Conservation (phyloP, 108 stramenopile species). For the Pinguiococcus pyrenoidosus region DNA sequence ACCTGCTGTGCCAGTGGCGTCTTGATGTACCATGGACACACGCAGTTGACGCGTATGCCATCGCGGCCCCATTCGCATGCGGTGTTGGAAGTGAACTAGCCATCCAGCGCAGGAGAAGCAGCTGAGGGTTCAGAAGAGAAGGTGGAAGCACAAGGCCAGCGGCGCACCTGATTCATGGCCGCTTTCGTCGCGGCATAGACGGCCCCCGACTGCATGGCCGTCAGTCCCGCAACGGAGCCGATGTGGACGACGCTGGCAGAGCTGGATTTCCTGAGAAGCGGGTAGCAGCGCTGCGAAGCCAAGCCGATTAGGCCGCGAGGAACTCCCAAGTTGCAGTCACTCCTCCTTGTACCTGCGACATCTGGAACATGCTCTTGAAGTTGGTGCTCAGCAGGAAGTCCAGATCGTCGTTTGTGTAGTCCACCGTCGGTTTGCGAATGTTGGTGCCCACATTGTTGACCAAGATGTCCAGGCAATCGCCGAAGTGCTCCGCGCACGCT, state of each 20-base stretch:
- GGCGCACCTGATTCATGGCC: slow-evolving; percentile 88
- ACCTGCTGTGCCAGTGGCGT: slow-evolving; percentile 54
- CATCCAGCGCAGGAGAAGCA: no score
- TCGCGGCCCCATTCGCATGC: slow-evolving; percentile 75
- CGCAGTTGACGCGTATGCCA: slow-evolving; percentile 52
- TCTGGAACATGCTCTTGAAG: slow-evolving; percentile 51
- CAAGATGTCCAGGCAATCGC: slow-evolving; percentile 56
- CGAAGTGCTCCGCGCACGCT: slow-evolving; percentile 15
- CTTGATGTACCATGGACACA: slow-evolving; percentile 29
- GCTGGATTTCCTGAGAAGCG: slow-evolving; percentile 26
- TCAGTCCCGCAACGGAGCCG: slow-evolving; percentile 76
- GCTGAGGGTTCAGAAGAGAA: no score
- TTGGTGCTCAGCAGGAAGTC: slow-evolving; percentile 67
- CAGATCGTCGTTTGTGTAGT: slow-evolving; percentile 68
- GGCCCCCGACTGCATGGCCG: slow-evolving; percentile 59
- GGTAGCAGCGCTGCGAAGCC: slow-evolving; percentile 14
- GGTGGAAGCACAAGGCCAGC: no score
- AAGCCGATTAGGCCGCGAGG: background rate
- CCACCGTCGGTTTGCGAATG: slow-evolving; percentile 65
- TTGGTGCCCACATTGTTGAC: slow-evolving; percentile 94
- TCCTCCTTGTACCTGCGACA: no score
- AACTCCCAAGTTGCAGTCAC: no score
- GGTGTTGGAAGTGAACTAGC: slow-evolving; percentile 70
- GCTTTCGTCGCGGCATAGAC: slow-evolving; percentile 82
- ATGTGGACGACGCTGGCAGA: slow-evolving; percentile 73